Base-by-base conservation (phyloP, 495 filamentous ascomycete species). In the Platismatia glauca region DNA sequence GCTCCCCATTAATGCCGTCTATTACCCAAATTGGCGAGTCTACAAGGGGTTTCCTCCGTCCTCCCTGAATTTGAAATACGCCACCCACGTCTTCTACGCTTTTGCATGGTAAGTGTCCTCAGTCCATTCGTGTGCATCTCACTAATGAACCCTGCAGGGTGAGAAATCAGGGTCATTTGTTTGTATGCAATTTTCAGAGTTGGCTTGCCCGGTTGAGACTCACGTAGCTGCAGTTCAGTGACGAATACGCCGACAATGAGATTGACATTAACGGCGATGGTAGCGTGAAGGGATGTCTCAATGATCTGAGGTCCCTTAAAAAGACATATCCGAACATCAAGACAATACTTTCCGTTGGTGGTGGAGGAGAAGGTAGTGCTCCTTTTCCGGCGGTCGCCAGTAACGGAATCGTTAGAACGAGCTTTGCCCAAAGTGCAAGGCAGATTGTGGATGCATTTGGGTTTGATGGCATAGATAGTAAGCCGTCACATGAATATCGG, bases 381-480 rank as follows among this genome's bases (percentile, higher is more conserved):
- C 84, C 84, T 65, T 95, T 95, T 70, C 84, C 90, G 13, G 71
- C 79, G 48, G 89, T 92, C 44, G 87, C 91, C 46, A 79, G 80
- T 29, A 83, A 80, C 72, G 75, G 79, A 29, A 71, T 80, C 24
- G 71, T 79, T 2, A 75, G 87, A 61, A 84, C 90, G 63, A 87
- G 77, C 58, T 94, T 96, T 75, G 89, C 83, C 16, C 79, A 80
- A 39, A 86, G 85, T n/a, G 87, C 87, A 12, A 81, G 81, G 58
- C 82, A 80, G 24, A 73, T 95, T 63, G 84, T 93, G 11, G 83
- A 90, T 62, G 79, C 85, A 46, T 92, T 86, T 55, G 86, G 84
- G 4, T 76, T 96, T 4, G 89, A 96, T 73, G 91, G 91, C 5
- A 86, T 96, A 64, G 91, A 96, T 71, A 84, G 91, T 96, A 77